Conservation (phyloP, 192 early-diverging fungal genomes). For the Phycomyces blakesleeanus region DNA sequence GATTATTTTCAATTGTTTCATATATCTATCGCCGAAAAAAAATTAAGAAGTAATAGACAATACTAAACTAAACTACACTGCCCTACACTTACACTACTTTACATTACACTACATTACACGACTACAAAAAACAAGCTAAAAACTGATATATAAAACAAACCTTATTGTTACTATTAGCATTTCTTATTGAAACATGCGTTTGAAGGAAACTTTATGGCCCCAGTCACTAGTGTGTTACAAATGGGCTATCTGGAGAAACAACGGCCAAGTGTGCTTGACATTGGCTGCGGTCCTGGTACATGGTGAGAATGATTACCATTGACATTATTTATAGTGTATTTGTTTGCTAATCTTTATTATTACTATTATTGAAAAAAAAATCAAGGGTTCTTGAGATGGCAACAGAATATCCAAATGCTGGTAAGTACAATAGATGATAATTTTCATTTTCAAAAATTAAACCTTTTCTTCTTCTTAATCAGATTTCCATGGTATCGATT, state of each 20-base stretch:
- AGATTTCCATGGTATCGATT: conserved; percentile 37
- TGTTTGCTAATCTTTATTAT: neutral
- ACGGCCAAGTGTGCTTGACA: conserved; percentile 10
- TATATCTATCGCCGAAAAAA: neutral
- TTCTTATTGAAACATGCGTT: conserved; percentile 20
- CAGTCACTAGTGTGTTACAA: conserved; percentile 7
- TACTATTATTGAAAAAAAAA: no score
- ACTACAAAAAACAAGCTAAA: no score
- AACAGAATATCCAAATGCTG: conserved; percentile 25
- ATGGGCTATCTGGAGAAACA: neutral
- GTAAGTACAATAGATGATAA: neutral
- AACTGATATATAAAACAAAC: no score
- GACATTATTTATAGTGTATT: neutral
- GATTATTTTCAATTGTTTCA: neutral
- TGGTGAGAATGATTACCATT: conserved; percentile 1
- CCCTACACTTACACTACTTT: no score
- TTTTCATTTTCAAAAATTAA: no score
- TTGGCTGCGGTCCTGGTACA: conserved; percentile 18
- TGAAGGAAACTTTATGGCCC: conserved; percentile 20
- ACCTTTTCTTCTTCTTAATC: neutral
- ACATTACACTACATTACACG: no score
- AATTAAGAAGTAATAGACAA: no score
- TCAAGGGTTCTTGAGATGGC: conserved; percentile 35
- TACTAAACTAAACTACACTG: no score
- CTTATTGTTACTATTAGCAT: conserved; percentile 12